Percentiles rank a stretch among this genome's conserved stretches.
Evolutionary conservation across 805 yeast species (phyloP).

Genomic region (Candida piceae): DNA sequence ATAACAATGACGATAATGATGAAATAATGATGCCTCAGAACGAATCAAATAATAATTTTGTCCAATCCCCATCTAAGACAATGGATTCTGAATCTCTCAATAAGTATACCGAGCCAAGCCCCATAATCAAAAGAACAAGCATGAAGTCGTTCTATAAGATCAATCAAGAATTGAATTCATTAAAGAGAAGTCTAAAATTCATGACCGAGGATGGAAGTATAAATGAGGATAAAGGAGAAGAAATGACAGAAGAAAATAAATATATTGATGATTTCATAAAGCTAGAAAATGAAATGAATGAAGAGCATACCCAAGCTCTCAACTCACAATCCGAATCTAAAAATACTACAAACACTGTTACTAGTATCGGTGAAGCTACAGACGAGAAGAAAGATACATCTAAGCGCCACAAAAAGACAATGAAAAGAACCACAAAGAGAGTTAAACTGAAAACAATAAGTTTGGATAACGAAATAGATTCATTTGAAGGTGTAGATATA

Average conservation of each 20-base stretch:
- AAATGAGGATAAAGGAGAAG: too few species aligned
- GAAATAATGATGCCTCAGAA: too few species aligned
- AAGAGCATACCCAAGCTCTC: background rate
- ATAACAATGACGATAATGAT: constrained; percentile 2
- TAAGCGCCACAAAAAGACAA: constrained; percentile 35
- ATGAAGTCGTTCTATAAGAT: constrained; percentile 39
- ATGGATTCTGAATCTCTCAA: too few species aligned
- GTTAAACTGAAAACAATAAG: constrained; percentile 41
- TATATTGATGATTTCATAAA: constrained; percentile 1
- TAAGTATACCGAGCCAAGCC: constrained; percentile 27
- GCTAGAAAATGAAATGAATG: constrained; percentile 1
- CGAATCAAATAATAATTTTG: too few species aligned
- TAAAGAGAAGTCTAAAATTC: constrained; percentile 23
- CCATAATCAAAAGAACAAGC: constrained; percentile 19
- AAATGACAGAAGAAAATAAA: constrained; percentile 14
- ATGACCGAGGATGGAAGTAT: constrained; percentile 12
- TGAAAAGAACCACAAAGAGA: constrained; percentile 48
- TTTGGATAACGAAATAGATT: constrained; percentile 23
- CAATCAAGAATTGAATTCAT: constrained; percentile 39
- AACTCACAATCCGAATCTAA: background rate
- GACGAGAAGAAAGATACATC: constrained; percentile 7
- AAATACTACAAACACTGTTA: constrained; percentile 1
- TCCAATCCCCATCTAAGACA: too few species aligned
- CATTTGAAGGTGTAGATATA: constrained; percentile 34
- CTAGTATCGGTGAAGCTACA: background rate